Base-by-base conservation (phyloP, 306 rosid species). In the Vigna nakashimae region DNA sequence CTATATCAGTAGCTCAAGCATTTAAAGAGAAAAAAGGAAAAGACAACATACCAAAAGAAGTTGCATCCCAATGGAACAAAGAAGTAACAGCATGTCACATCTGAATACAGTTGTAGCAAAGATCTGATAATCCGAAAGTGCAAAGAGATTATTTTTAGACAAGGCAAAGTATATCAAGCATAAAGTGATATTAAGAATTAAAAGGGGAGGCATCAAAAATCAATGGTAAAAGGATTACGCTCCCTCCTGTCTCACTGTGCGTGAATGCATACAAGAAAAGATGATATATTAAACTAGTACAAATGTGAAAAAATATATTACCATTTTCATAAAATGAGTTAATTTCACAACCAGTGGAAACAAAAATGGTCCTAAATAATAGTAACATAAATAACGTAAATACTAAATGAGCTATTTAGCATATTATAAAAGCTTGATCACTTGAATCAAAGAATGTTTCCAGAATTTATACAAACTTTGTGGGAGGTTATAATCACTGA, bases 41-140 rank as follows among this genome's bases (percentile, higher is more conserved):
- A 77, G 32, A 24, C 53, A 75, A 79, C 89, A 20, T 87, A 94
- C 98, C 97, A 94, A 58, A 79, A 94, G 85, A 71, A 94, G 89
- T 77, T 83, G 88, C 82, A 94, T 79, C 81, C 97, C 95, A 49
- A 92, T 87, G 77, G 97, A 93, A 18, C 91, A 24, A 80, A 94
- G 92, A 87, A 94, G 97, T 80, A 94, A 79, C 78, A 94, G 78
- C 78, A 86, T 84, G 85, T 94, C 98, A 87, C 98, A 94, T 89
- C 98, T 88, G 84, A 94, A 88, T 79, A 82, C 70, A 73, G 82
- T 59, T 6, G 98, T 91, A 76, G 98, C 92, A 79, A 90, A 94
- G 77, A 94, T 87, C 98, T 94, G 95, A 84, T 50, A 56, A 88
- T 69, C 74, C 72, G 48, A 69, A 74, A 76, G 65, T 22, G 22